Percentiles rank a stretch among this genome's conserved stretches.
Evolutionary conservation across 2,329 filamentous ascomycete genomes (phyloP).

Genomic region (Calonectria montana): DNA sequence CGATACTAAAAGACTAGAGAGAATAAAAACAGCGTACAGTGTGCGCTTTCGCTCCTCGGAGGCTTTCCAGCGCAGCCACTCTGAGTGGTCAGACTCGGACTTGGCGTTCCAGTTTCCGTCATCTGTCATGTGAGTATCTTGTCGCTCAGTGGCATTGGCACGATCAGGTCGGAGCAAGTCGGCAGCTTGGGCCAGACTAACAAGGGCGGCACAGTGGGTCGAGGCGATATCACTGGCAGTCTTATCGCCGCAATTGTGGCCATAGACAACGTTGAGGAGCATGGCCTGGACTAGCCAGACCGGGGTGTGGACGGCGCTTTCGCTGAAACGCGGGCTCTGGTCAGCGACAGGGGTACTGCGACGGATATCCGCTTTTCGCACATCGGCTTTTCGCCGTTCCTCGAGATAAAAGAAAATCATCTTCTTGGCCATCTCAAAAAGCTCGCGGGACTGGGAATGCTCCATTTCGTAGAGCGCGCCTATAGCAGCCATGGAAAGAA

Average conservation of each 20-base stretch:
- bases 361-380: constrained; percentile 71
- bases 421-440: constrained; percentile 95
- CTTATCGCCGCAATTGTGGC: constrained; percentile 94
- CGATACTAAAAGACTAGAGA: constrained; percentile 90
- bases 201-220: constrained; percentile 89
- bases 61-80: constrained; percentile 89
- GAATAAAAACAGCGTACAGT: constrained; percentile 88
- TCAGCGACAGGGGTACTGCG: constrained; percentile 62
- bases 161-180: constrained; percentile 69
- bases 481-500: constrained; percentile 83
- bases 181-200: constrained; percentile 91
- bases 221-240: constrained; percentile 90
- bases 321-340: constrained; percentile 60
- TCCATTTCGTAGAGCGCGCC: constrained; percentile 91
- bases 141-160: constrained; percentile 57
- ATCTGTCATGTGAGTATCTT: constrained; percentile 70
- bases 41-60: constrained; percentile 93
- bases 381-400: constrained; percentile 87
- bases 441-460: constrained; percentile 78
- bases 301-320: constrained; percentile 79
- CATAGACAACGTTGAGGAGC: constrained; percentile 95
- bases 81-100: constrained; percentile 60
- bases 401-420: constrained; percentile 95
- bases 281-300: constrained; percentile 97
- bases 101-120: constrained; percentile 60